phyloP scores from a whole-genome alignment of 1,284 basidiomycete species.

The Leccinum huronense region DNA sequence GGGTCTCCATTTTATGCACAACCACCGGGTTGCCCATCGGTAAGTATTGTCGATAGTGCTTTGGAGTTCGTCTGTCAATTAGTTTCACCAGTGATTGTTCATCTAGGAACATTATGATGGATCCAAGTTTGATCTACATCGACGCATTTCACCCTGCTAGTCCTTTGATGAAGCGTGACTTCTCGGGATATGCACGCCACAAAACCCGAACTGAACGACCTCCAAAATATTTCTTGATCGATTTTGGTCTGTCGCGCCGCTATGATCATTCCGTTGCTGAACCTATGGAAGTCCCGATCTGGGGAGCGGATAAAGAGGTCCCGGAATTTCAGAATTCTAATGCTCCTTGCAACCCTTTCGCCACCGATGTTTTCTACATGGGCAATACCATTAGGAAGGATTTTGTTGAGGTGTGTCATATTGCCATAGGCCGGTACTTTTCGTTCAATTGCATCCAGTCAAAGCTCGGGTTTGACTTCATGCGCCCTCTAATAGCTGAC shows the following conservation, averaged over 20 bases:
- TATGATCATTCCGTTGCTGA: slow-evolving; percentile 23
- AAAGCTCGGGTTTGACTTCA: slow-evolving; percentile 20
- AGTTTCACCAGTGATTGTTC: slow-evolving; percentile 18
- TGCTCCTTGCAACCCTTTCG: slow-evolving; percentile 34
- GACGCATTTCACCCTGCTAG: slow-evolving; percentile 29
- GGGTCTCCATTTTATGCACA: too few species aligned
- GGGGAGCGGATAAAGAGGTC: slow-evolving; percentile 28
- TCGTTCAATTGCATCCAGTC: slow-evolving; percentile 3
- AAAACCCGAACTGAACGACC: slow-evolving; percentile 34
- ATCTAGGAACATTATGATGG: slow-evolving; percentile 39
- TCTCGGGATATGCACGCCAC: slow-evolving; percentile 20
- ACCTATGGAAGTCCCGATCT: slow-evolving; percentile 22
- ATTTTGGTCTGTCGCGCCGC: slow-evolving; percentile 39
- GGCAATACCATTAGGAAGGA: slow-evolving; percentile 35
- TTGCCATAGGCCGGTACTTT: neutral
- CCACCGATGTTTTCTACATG: slow-evolving; percentile 39
- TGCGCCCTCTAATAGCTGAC: slow-evolving; percentile 17
- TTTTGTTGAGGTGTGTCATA: slow-evolving; percentile 29
- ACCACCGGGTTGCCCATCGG: too few species aligned
- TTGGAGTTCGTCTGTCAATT: neutral
- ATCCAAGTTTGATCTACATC: slow-evolving; percentile 29
- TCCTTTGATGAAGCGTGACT: slow-evolving; percentile 21
- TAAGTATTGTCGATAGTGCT: neutral
- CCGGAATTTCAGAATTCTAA: slow-evolving; percentile 25
- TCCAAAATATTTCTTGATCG: slow-evolving; percentile 39